Conservation (phyloP, 176 grass and related monocot species). For the Echinochloa phyllopogon region DNA sequence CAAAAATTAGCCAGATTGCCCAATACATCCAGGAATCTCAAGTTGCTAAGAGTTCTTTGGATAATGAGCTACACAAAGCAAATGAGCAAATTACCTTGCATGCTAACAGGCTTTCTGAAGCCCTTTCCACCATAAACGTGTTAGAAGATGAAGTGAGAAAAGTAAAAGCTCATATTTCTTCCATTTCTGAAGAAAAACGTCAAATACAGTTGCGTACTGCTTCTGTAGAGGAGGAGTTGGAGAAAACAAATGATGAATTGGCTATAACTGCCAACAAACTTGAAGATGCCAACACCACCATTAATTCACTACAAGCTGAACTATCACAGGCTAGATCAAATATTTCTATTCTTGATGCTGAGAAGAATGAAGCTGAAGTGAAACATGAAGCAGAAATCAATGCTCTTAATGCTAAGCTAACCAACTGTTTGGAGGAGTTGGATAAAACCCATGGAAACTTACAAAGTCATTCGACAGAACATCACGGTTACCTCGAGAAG, state of each 20-base stretch:
- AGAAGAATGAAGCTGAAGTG: slow-evolving; percentile 65
- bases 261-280: slow-evolving; percentile 62
- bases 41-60: slow-evolving; percentile 57
- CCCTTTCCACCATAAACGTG: slow-evolving; percentile 55
- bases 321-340: slow-evolving; percentile 65
- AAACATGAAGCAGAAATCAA: slow-evolving; percentile 64
- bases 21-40: slow-evolving; percentile 70
- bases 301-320: slow-evolving; percentile 74
- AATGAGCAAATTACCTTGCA: slow-evolving; percentile 60
- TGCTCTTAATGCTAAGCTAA: slow-evolving; percentile 66
- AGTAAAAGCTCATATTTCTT: slow-evolving; percentile 68
- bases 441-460: slow-evolving; percentile 61
- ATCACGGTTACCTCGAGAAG: slow-evolving; percentile 70
- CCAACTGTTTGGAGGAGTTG: slow-evolving; percentile 71
- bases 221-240: slow-evolving; percentile 74
- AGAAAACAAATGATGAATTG: slow-evolving; percentile 78
- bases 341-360: slow-evolving; percentile 52
- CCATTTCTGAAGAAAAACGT: slow-evolving; percentile 69
- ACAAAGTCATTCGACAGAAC: slow-evolving; percentile 63
- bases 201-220: slow-evolving; percentile 54
- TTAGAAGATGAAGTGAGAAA: slow-evolving; percentile 72
- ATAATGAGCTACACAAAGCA: slow-evolving; percentile 63
- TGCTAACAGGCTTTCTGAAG: slow-evolving; percentile 57
- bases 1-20: slow-evolving; percentile 64
- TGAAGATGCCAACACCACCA: slow-evolving; percentile 64